Conservation (phyloP, 805 yeast species). For the Nakazawaea peltata region DNA sequence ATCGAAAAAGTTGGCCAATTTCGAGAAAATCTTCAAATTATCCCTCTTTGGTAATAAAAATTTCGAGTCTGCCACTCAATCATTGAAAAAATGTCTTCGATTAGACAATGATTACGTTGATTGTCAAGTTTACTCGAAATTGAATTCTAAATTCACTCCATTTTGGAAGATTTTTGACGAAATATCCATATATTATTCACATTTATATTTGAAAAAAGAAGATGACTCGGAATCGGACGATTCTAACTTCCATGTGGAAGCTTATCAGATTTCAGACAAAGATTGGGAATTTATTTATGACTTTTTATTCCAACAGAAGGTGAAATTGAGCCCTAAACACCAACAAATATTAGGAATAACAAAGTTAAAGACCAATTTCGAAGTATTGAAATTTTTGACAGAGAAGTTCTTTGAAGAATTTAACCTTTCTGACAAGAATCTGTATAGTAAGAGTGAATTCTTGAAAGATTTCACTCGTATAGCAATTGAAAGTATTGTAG, state of each 20-base stretch:
- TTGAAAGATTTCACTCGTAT: slow-evolving; percentile 1
- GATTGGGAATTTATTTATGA: slow-evolving; percentile 31
- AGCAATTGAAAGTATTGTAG: neutral
- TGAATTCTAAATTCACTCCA: slow-evolving; percentile 37
- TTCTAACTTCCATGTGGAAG: slow-evolving; percentile 16
- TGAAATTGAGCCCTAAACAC: slow-evolving; percentile 15
- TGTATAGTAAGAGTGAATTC: neutral
- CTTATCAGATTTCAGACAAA: slow-evolving; percentile 32
- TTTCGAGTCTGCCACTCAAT: slow-evolving; percentile 11
- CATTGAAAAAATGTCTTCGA: slow-evolving; percentile 51
- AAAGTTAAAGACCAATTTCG: slow-evolving; percentile 17
- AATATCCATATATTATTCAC: slow-evolving; percentile 33
- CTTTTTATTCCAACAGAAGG: slow-evolving; percentile 20
- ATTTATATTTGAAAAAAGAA: slow-evolving; percentile 26
- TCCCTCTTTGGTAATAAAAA: slow-evolving; percentile 18
- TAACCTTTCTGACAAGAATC: slow-evolving; percentile 13
- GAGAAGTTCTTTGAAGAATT: slow-evolving; percentile 12
- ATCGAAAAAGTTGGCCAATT: slow-evolving; percentile 11
- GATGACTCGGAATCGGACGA: slow-evolving; percentile 18
- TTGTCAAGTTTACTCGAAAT: slow-evolving; percentile 51
- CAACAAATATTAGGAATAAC: slow-evolving; percentile 12
- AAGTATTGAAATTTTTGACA: slow-evolving; percentile 16
- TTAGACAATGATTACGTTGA: slow-evolving; percentile 63
- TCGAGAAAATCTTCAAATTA: slow-evolving; percentile 18
- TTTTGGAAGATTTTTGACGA: slow-evolving; percentile 32